Percentiles rank a stretch among this genome's conserved stretches.
Conservation (phyloP, 164 flowering plant genomes). For the Vitis vinifera region ASM3070453v1 NC_081813.1:2071501-2072000, state of each 20-base stretch:
- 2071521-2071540: too few species aligned
- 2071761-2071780: background rate
- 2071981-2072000: conserved; percentile 51
- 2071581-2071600: too few species aligned
- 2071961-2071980: conserved; percentile 36
- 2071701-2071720: background rate
- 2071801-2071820: background rate
- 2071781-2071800: conserved; percentile 10
- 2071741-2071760: conserved; percentile 6
- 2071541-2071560: too few species aligned
- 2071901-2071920: conserved; percentile 31
- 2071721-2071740: conserved; percentile 7
- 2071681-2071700: background rate
- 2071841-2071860: conserved; percentile 48
- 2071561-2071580: too few species aligned
- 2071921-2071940: conserved; percentile 48
- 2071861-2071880: conserved; percentile 31
- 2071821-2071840: conserved; percentile 26
- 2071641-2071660: too few species aligned
- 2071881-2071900: conserved; percentile 49
- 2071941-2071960: conserved; percentile 53
- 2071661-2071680: too few species aligned
- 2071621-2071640: too few species aligned
- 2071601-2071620: too few species aligned
- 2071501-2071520: too few species aligned